Evolutionary conservation across 305 asterid species (phyloP), one percentile per base, ranked within the genome.

Genomic region (Solanum aculeatissimum): DNA sequence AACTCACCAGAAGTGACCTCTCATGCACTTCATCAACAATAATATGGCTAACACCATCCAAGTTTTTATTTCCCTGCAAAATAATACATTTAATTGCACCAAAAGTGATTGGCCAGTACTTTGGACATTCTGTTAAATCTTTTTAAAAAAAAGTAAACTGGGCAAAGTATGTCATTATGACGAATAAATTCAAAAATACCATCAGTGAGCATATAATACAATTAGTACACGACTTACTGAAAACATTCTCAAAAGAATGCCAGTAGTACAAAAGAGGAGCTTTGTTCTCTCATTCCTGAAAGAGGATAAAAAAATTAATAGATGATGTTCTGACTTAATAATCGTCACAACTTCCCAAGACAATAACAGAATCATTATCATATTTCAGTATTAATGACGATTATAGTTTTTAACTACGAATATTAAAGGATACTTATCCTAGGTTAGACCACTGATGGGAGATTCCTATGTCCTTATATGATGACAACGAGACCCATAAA

Each of bases 21-120:
- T 96, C 99, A 82, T 96, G 99, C 85, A 96, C 99, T 93, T 96
- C 99, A 92, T 96, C 99, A 84, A 96, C 98, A 87, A 96, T 88
- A 86, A 96, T 93, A 85, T 96, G 99, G 89, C 96, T 96, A 90
- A 96, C 88, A 86, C 93, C 97, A 82, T 90, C 88, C 89, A 96
- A 91, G 86, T 91, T 93, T 84, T 86, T 95, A 89, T 96, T 91
- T 74, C 99, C 98, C 99, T 96, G 98, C 89, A 69, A 66, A 66
- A 47, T 53, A 83, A 69, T 35, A 83, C 55, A 83, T 83, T 72
- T 45, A 69, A 83, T n/a, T 72, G 53, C 68, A 74, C 21, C 47
- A 86, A 15, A 49, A 58, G n/a, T 35, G 29, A 77, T 77, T 51
- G 27, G 63, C 18, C 21, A 77, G 29, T 51, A 51, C 32, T 27